A percentile compares a stretch with the other conserved stretches of the same genome.
phyloP scores from a whole-genome alignment of 2,329 filamentous ascomycete genomes.

The Neopestalotiopsis sp. region DNA sequence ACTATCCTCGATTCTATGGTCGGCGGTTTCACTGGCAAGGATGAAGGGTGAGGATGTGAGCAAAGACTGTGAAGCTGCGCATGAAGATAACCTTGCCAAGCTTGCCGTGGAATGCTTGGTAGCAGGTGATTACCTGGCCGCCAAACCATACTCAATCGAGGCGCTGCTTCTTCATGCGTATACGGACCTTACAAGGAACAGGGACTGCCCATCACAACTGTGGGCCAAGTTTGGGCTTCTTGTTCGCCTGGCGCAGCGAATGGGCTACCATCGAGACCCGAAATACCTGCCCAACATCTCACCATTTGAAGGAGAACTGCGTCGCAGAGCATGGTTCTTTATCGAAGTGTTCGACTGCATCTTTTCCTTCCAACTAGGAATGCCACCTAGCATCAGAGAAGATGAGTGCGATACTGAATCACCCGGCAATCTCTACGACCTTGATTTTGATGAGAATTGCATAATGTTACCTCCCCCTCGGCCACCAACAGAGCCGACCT shows the following conservation, averaged over 20 bases:
- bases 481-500: slow-evolving; percentile 47
- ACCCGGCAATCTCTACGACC: slow-evolving; percentile 52
- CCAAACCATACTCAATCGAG: slow-evolving; percentile 51
- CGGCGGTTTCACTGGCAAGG: slow-evolving; percentile 42
- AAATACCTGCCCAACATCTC: slow-evolving; percentile 46
- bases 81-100: slow-evolving; percentile 37
- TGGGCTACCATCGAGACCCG: slow-evolving; percentile 58
- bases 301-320: slow-evolving; percentile 57
- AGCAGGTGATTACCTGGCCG: slow-evolving; percentile 52
- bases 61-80: slow-evolving; percentile 29
- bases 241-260: slow-evolving; percentile 53
- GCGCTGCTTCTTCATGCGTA: slow-evolving; percentile 52
- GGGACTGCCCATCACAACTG: slow-evolving; percentile 47
- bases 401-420: slow-evolving; percentile 50
- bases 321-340: slow-evolving; percentile 53
- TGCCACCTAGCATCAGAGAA: slow-evolving; percentile 55
- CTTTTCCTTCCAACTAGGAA: slow-evolving; percentile 57
- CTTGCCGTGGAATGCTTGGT: slow-evolving; percentile 52
- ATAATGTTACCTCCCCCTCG: slow-evolving; percentile 47
- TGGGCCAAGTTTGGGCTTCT: slow-evolving; percentile 54
- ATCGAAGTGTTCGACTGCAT: slow-evolving; percentile 52
- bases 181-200: slow-evolving; percentile 45
- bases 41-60: slow-evolving; percentile 32
- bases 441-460: slow-evolving; percentile 55
- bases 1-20: slow-evolving; percentile 51